Conservation (phyloP, 2,329 filamentous ascomycete genomes). For the Fusarium sororula region DNA sequence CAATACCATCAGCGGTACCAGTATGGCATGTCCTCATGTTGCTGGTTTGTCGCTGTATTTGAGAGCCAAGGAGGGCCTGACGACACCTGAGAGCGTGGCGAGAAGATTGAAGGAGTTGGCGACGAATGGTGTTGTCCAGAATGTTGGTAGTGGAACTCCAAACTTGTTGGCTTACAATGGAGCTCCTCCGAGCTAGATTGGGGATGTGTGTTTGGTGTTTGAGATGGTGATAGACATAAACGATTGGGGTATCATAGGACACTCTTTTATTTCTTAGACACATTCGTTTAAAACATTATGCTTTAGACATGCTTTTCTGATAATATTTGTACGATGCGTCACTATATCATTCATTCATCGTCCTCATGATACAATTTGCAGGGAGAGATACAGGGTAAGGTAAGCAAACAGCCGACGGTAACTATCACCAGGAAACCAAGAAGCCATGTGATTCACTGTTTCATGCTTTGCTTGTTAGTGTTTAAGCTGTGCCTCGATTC, state of each 20-base stretch:
- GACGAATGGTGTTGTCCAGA: slow-evolving; percentile 50
- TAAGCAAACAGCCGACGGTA: not conserved
- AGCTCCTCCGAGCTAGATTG: not conserved
- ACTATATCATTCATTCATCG: not conserved
- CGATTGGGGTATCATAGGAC: not conserved
- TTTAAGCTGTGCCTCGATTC: not conserved
- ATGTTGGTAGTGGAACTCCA: slow-evolving; percentile 47
- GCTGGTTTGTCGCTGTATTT: slow-evolving; percentile 69
- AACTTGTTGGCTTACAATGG: slow-evolving; percentile 62
- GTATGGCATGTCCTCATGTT: slow-evolving; percentile 70
- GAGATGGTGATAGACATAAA: not conserved
- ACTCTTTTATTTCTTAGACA: slow-evolving; percentile 3
- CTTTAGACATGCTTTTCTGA: not conserved
- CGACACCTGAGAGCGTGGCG: slow-evolving; percentile 54
- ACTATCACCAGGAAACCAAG: not conserved
- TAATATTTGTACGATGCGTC: too few relatives aligned
- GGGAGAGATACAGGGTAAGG: not conserved
- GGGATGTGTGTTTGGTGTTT: not conserved
- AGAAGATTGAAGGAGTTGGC: slow-evolving; percentile 53
- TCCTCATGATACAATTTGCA: not conserved
- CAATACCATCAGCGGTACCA: slow-evolving; percentile 65
- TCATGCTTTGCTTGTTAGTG: not conserved
- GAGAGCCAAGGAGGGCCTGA: slow-evolving; percentile 42
- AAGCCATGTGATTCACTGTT: not conserved
- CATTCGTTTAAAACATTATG: not conserved